Conservation (phyloP, 192 early-diverging fungal species). For the Spinellus fusiger region DNA sequence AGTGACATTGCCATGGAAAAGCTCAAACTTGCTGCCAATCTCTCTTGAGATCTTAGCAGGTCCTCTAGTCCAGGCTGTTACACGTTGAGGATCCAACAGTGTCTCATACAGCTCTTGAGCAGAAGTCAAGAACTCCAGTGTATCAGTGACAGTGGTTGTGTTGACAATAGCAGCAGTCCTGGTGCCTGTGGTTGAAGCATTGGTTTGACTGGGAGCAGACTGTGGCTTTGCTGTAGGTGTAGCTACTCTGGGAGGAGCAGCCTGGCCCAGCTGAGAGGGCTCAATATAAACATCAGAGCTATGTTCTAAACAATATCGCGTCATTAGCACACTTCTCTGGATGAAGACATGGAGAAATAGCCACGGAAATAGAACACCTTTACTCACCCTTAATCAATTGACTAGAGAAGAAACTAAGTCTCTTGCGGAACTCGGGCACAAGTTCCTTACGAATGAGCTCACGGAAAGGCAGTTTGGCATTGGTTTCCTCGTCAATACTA, state of each 20-base stretch:
- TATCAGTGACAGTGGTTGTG: constrained; percentile 66
- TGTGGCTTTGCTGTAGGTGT: constrained; percentile 14
- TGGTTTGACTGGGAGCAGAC: constrained; percentile 3
- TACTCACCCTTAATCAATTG: constrained; percentile 62
- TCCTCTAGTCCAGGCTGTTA: constrained; percentile 76
- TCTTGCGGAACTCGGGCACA: constrained; percentile 50
- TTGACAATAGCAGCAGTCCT: constrained; percentile 31
- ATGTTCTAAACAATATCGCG: constrained; percentile 44
- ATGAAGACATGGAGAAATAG: too few species aligned
- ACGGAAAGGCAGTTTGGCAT: constrained; percentile 55
- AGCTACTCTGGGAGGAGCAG: constrained; percentile 30
- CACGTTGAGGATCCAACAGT: constrained; percentile 68
- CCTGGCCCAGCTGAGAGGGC: constrained; percentile 33
- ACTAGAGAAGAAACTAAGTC: constrained; percentile 55
- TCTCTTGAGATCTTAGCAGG: constrained; percentile 31
- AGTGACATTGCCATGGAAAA: constrained; percentile 89
- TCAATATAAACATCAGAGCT: constrained; percentile 83
- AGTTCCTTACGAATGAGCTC: constrained; percentile 68
- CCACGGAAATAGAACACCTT: not conserved
- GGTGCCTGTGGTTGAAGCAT: not conserved
- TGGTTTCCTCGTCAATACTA: constrained; percentile 45
- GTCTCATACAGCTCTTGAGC: constrained; percentile 75
- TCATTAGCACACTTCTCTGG: not conserved
- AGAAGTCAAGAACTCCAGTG: constrained; percentile 78
- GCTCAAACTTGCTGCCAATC: constrained; percentile 56